A percentile compares a stretch with the other conserved stretches of the same genome.
phyloP scores from a whole-genome alignment of 345 rosid genomes.

The Sonneratia caseolaris region DNA sequence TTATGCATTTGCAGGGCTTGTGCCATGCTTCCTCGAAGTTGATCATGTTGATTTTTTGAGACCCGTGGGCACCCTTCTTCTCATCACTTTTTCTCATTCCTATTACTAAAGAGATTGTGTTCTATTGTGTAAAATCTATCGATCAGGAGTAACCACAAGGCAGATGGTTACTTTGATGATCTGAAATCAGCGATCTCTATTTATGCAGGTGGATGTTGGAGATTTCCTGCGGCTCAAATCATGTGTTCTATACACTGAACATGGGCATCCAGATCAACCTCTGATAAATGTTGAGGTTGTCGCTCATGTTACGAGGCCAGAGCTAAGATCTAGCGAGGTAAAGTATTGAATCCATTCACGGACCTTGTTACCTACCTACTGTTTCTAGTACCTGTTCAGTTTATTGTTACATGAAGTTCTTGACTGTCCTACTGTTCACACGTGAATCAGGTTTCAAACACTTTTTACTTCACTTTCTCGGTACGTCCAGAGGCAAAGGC shows the following conservation, averaged over 20 bases:
- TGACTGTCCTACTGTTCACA: not conserved
- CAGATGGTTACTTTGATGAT: not conserved
- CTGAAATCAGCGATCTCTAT: not conserved
- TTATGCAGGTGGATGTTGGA: conserved; percentile 71
- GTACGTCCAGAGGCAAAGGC: conserved; percentile 63
- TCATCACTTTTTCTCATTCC: not conserved
- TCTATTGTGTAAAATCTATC: not conserved
- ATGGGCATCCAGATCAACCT: conserved; percentile 55
- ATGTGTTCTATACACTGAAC: conserved; percentile 66
- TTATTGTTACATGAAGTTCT: not conserved
- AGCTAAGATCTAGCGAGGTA: conserved; percentile 88
- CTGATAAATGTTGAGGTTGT: conserved; percentile 77
- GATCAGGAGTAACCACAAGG: not conserved
- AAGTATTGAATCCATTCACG: not conserved
- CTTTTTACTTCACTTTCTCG: conserved; percentile 72
- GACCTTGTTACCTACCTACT: not conserved
- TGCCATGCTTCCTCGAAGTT: conserved; percentile 72
- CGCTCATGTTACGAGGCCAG: conserved; percentile 94
- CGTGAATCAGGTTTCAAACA: conserved; percentile 58
- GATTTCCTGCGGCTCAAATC: conserved; percentile 75
- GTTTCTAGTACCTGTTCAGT: not conserved
- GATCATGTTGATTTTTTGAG: conserved; percentile 82
- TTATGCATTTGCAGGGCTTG: conserved; percentile 73
- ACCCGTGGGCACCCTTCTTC: conserved; percentile 41
- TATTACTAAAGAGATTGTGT: not conserved